Evolutionary conservation across 306 rosid species (phyloP).

Genomic region (Cajanus cajan): DNA sequence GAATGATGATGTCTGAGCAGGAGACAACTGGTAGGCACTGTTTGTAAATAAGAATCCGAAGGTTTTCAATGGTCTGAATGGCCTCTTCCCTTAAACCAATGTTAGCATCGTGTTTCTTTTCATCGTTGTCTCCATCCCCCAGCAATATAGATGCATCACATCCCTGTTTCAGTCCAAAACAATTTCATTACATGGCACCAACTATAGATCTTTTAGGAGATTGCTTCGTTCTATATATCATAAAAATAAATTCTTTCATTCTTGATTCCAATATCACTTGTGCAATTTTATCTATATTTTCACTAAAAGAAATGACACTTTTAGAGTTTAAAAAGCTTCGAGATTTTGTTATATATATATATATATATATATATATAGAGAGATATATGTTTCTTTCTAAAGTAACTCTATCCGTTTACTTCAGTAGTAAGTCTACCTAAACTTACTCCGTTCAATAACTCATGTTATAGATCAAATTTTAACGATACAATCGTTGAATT

Average conservation of each 20-base stretch:
- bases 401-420: no score
- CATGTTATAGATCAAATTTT: no score
- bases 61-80: constrained; percentile 43
- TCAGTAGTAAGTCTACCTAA: no score
- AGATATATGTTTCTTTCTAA: no score
- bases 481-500: no score
- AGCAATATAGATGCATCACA: constrained; percentile 60
- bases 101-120: constrained; percentile 42
- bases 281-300: neutral
- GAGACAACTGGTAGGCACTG: constrained; percentile 53
- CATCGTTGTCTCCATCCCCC: constrained; percentile 33
- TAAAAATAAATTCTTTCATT: neutral
- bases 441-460: no score
- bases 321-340: no score
- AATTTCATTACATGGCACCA: neutral
- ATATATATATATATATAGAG: no score
- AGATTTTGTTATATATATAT: no score
- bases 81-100: constrained; percentile 36
- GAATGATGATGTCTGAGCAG: constrained; percentile 48
- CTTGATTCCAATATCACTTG: neutral
- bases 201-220: neutral
- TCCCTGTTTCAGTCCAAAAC: constrained; percentile 37
- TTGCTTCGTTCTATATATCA: neutral
- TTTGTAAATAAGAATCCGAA: constrained; percentile 32
- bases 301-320: neutral